Evolutionary conservation across 352 stramenopile genomes (phyloP), one percentile per base, ranked within the genome.

Genomic region (Pythium insidiosum): DNA sequence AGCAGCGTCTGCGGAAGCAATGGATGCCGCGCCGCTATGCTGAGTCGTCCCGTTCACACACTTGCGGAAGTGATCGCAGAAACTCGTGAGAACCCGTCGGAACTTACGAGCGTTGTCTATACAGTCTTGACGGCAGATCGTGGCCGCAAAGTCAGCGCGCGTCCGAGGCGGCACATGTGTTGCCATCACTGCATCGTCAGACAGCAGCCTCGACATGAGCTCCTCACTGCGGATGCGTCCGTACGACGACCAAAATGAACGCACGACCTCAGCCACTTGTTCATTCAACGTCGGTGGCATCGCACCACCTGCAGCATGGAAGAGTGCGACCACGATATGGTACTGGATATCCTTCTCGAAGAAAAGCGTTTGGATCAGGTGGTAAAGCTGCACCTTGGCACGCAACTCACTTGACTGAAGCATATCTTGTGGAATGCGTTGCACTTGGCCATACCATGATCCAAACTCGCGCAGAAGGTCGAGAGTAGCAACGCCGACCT

Each of bases 311-410:
- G 69, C 74, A 18, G 74, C 73, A 48, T 79, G 78, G 48, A 89
- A 86, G 15, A 88, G 47, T 23, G 63, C 74, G 20, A 83, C 61
- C 13, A 89, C 58, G 12, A 85, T 25, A 25, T 80, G 70, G 44
- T 84, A 88, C 51, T 84, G 73, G 11, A 87, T 50, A 50, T 88
- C 77, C 44, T 84, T 83, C 30, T 86, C 74, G 43, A 88, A 86
- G 52, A 88, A 82, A n/a, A 89, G 48, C 18, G 64, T 71, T 24
- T 72, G 72, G 52, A 89, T 80, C 34, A 81, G 50, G 26, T 85
- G 44, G 50, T 81, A 58, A 18, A 89, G 60, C 37, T 68, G 50
- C 12, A 85, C 37, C 20, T 83, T 84, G 21, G 67, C 68, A 23
- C 73, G 53, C 15, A 74, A 65, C 34, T 83, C 74, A 7, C 58